Evolutionary conservation across 306 rosid species (phyloP), one percentile per base, ranked within the genome.

Genomic region (Begonia fuchsioides): DNA sequence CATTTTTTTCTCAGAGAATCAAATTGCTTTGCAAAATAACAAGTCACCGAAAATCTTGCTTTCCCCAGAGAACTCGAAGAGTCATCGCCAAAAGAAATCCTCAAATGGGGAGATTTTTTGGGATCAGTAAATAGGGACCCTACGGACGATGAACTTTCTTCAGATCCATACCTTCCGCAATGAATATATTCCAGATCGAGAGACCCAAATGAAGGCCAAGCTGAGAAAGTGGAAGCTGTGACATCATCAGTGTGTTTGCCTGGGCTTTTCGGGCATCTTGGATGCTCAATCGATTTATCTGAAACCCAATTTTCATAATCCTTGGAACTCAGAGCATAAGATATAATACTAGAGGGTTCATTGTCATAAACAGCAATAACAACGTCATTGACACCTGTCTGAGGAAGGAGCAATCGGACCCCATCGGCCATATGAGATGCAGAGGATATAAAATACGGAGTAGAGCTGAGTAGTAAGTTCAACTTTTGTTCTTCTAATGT

Each of bases 281-380:
- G 83, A 13, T 68, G 76, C 38, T 68, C 67, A 43, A 66, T 70
- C 50, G 68, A 59, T 64, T 68, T 82, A 63, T 75, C 80, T 15
- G 78, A 64, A 67, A 86, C 75, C 88, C 96, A 82, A 44, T 82
- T 83, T 15, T 71, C 79, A 32, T 92, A 67, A 40, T 92, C 78
- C 71, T 73, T 92, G 26, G 94, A 79, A 64, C 79, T 73, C 47
- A 92, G 86, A 49, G 96, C 96, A 58, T 82, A 82, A 17, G 93
- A 81, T 71, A 92, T 86, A 56, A 92, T 75, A 74, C 99, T 92
- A 16, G 94, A 77, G 62, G 76, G 94, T 61, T 92, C 99, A 20
- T 83, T 66, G 65, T 92, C 99, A 68, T 79, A 92, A 67, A 92
- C 88, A 58, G 93, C 99, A 51, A 86, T 66, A 49, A 92, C 99